Conservation (phyloP, 1,139 yeast species). For the Nematodospora anomalae region DNA sequence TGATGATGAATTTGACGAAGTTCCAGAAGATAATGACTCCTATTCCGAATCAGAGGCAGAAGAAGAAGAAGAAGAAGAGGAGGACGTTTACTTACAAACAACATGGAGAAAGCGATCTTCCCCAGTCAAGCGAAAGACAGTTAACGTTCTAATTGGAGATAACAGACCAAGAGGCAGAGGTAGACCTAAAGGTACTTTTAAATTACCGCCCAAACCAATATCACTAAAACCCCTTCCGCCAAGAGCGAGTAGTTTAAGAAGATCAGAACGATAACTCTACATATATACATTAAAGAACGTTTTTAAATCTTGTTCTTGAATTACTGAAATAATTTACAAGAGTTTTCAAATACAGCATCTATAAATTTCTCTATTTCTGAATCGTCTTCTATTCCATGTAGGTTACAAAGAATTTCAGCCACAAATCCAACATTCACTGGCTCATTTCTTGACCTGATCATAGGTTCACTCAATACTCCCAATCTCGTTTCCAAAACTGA, state of each 20-base stretch:
- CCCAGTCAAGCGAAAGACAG: slow-evolving; percentile 12
- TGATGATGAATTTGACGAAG: slow-evolving; percentile 8
- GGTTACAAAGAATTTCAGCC: slow-evolving; percentile 70
- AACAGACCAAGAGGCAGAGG: slow-evolving; percentile 16
- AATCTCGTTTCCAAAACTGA: slow-evolving; percentile 15
- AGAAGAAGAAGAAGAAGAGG: slow-evolving; percentile 1
- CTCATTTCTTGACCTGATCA: slow-evolving; percentile 86
- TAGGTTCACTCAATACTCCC: slow-evolving; percentile 45
- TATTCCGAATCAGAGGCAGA: slow-evolving; percentile 5
- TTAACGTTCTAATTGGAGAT: slow-evolving; percentile 12
- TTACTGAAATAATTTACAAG: slow-evolving; percentile 56
- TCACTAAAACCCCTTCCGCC: not conserved
- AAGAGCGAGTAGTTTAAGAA: not conserved
- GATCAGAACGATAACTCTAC: not conserved
- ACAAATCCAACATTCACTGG: slow-evolving; percentile 84
- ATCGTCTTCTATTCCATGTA: slow-evolving; percentile 41
- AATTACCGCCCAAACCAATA: slow-evolving; percentile 5
- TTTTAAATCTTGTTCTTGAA: too few relatives aligned
- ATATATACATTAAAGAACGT: too few relatives aligned
- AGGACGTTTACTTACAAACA: not conserved
- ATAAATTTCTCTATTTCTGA: slow-evolving; percentile 53
- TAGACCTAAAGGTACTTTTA: slow-evolving; percentile 17
- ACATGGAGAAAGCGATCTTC: slow-evolving; percentile 4
- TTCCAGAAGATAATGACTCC: not conserved
- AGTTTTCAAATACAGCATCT: slow-evolving; percentile 63